Evolutionary conservation across 768 basidiomycete species (phyloP), one percentile per base, ranked within the genome.

Genomic region (Boletus barrowsii): DNA sequence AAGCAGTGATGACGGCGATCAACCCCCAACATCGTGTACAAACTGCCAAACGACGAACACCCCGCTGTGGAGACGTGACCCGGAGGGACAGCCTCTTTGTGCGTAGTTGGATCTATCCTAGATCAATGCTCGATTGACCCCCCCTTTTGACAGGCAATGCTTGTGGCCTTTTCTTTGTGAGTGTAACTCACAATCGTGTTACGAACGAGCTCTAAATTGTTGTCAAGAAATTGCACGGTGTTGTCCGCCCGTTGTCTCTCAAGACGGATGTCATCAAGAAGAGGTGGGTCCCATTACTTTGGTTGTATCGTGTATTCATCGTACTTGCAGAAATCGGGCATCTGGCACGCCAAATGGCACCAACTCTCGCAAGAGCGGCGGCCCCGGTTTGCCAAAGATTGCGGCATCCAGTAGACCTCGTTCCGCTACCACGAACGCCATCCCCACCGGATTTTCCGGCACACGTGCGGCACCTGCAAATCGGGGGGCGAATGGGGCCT

Each of bases 181-280:
- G 88, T 84, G 17, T 11, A 8, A n/a, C 10, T 33, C 33, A 35
- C 26, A 22, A 15, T 35, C 50, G 57, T 39, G 4, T 22, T n/a
- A 1, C 18, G 51, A 43, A 32, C 20, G 30, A 20, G 32, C 54
- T 8, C 64, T 68, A 0, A 71, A 33, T 5, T n/a, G 13, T 36
- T 18, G 30, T 62, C 49, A 62, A 95, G 91, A 98, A 98, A 85
- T 75, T 98, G 37, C 96, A 98, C 65, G 93, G 93, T 44, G 94
- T 98, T 47, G 90, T 94, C 7, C 83, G 96, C 50, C 96, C 96
- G 9, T 76, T 96, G 59, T 95, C 93, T 37, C 80, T 98, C 57
- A 97, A 97, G 80, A 98, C 95, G 41, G 93, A 98, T 68, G 88
- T 95, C 43, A 97, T 96, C 73, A 97, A 98, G 85, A 98, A 97